Evolutionary conservation across 129 eudicot species (phyloP), one percentile per base, ranked within the genome.

Genomic region (Gnaphalium uliginosum): DNA sequence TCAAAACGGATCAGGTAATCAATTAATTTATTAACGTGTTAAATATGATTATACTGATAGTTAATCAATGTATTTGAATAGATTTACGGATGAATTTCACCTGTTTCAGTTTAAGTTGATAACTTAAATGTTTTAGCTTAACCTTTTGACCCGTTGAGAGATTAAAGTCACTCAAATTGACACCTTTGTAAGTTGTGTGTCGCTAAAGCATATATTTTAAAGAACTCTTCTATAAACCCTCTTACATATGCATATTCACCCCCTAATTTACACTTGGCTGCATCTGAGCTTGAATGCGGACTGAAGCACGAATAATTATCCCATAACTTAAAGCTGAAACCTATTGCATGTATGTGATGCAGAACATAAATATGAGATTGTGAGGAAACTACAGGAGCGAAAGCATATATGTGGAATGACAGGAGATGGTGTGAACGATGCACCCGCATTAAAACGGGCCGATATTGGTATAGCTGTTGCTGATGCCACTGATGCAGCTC

Each of bases 391-490:
- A 33, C 97, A 92, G 51, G 97, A 89, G 68, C 82, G 91, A 48
- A 84, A 89, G 48, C 97, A 92, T 63, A 92, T 92, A 0, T 85
- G 91, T 25, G 97, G 97, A 6, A 92, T 92, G 97, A 92, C 97
- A 21, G 97, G 97, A 73, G 97, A 92, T 66, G 97, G 97, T 37
- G 97, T 92, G 56, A 92, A 92, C 21, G 97, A 92, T 25, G 97
- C 97, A 24, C 97, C 97, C 0, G 97, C 97, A 26, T 65, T 92
- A 21, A 92, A 92, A 79, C 83, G 82, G 71, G 97, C 97, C 14
- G 97, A 92, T 83, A 92, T 92, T 32, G 97, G 97, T 35, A 92
- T 92, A 9, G 97, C 97, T 0, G 97, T 92, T 19, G 97, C 88
- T 29, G 97, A 92, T 79, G 97, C 97, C 39, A 92, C 97, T 0